Evolutionary conservation across 441 rosid species (phyloP).

Genomic region (Corymbia citriodora): DNA sequence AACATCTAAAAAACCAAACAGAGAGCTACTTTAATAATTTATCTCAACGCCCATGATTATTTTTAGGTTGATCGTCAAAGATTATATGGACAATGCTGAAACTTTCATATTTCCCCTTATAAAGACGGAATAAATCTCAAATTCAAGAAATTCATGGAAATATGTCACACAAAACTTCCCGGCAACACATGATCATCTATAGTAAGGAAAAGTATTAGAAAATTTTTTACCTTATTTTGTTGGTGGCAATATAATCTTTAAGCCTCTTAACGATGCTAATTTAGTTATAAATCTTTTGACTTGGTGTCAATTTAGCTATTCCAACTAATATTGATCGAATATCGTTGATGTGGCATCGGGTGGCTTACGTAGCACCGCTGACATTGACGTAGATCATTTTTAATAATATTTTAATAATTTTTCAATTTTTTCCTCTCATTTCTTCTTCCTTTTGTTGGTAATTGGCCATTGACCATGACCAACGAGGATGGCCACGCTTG

Average conservation of each 20-base stretch:
- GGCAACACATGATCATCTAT: no score
- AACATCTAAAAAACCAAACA: neutral
- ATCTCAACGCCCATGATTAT: neutral
- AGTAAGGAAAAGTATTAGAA: no score
- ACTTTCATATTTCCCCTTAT: neutral
- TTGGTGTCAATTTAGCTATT: fast-evolving
- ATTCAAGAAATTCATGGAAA: no score
- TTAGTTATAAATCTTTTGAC: fast-evolving
- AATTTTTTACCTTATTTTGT: fast-evolving
- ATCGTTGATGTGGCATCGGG: fast-evolving
- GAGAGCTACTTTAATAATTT: neutral
- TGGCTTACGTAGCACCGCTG: no score
- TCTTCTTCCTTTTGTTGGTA: no score
- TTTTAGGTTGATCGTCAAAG: neutral
- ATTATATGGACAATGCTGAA: neutral
- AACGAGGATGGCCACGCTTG: no score
- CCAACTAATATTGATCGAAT: fast-evolving
- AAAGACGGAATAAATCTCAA: no score
- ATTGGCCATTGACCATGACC: no score
- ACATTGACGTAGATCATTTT: no score
- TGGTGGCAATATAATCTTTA: fast-evolving
- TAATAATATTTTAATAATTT: no score
- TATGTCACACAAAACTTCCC: no score
- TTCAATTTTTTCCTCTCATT: no score
- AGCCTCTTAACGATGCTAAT: fast-evolving